These are phyloP conservation scores for Moniliella sp. DNA, from an alignment of 1,284 basidiomycete species.

Conservation along the genomic window DNA sequence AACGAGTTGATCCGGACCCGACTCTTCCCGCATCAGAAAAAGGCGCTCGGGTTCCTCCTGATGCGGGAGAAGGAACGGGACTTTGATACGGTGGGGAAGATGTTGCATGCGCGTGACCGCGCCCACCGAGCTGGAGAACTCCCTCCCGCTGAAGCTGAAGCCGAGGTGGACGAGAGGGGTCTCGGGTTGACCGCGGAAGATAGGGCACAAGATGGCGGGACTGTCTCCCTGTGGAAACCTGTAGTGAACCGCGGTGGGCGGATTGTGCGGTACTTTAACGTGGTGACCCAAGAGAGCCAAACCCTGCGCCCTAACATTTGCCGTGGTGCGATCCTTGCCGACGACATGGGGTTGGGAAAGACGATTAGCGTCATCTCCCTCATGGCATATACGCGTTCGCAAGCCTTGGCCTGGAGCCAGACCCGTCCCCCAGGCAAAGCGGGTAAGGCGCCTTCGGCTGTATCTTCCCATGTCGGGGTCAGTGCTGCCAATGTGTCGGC, in stretches of 20 bases:
- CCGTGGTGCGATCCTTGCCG: slow-evolving; percentile 62
- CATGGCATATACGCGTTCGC: slow-evolving; percentile 58
- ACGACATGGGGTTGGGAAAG: slow-evolving; percentile 75
- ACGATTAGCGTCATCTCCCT: slow-evolving; percentile 78
- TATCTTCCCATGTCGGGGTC: too few relatives aligned
- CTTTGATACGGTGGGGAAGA: slow-evolving; percentile 4
- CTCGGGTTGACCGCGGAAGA: too few relatives aligned
- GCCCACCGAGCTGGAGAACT: neutral
- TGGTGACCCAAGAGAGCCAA: slow-evolving; percentile 60
- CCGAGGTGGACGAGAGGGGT: slow-evolving; percentile 4
- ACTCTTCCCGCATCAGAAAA: slow-evolving; percentile 91
- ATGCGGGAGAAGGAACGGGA: slow-evolving; percentile 48
- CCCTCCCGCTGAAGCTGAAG: neutral
- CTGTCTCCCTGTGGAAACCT: slow-evolving; percentile 55
- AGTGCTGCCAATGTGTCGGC: too few relatives aligned
- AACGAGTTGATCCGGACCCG: slow-evolving; percentile 54
- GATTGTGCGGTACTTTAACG: slow-evolving; percentile 38
- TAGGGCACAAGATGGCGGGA: slow-evolving; percentile 35
- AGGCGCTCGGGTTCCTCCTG: slow-evolving; percentile 84
- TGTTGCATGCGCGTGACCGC: neutral
- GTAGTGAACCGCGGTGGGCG: slow-evolving; percentile 39
- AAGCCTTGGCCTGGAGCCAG: slow-evolving; percentile 50
- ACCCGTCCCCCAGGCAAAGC: slow-evolving; percentile 38
- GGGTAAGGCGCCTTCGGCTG: too few relatives aligned
- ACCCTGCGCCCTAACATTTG: slow-evolving; percentile 45